Conservation (phyloP, 768 basidiomycete genomes). For the Psilocybe sp. region DNA sequence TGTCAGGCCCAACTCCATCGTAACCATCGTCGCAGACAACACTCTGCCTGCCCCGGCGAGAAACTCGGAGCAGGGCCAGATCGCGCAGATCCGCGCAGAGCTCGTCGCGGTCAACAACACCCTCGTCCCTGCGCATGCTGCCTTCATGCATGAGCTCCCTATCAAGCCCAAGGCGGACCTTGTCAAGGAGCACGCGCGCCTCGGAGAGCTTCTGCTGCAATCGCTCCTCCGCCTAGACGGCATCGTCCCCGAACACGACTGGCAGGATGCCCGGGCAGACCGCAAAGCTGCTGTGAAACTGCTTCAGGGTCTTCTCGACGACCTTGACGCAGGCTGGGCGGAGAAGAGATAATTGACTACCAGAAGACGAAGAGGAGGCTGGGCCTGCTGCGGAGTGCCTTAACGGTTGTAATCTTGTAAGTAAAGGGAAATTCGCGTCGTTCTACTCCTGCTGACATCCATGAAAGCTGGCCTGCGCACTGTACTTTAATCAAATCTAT, state of each 20-base stretch:
- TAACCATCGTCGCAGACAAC: slow-evolving; percentile 55
- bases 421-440: too few relatives aligned
- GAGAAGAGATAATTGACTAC: slow-evolving; percentile 12
- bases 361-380: too few relatives aligned
- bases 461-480: background rate
- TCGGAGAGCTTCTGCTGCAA: slow-evolving; percentile 85
- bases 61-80: slow-evolving; percentile 48
- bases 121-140: slow-evolving; percentile 14
- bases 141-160: slow-evolving; percentile 18
- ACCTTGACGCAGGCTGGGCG: slow-evolving; percentile 71
- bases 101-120: slow-evolving; percentile 44
- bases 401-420: too few relatives aligned
- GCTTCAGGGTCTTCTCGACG: slow-evolving; percentile 80
- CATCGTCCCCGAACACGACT: slow-evolving; percentile 67
- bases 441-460: too few relatives aligned
- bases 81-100: slow-evolving; percentile 55
- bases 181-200: slow-evolving; percentile 45
- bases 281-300: slow-evolving; percentile 85
- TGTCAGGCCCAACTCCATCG: slow-evolving; percentile 62
- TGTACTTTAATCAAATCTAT: background rate
- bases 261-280: slow-evolving; percentile 75
- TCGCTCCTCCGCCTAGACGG: slow-evolving; percentile 86
- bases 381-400: too few relatives aligned
- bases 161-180: slow-evolving; percentile 12
- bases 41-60: slow-evolving; percentile 20